These are phyloP conservation scores for Apiotrichum mycotoxinovorans DNA, from an alignment of 1,284 basidiomycete species.

Conservation along the genomic window DNA sequence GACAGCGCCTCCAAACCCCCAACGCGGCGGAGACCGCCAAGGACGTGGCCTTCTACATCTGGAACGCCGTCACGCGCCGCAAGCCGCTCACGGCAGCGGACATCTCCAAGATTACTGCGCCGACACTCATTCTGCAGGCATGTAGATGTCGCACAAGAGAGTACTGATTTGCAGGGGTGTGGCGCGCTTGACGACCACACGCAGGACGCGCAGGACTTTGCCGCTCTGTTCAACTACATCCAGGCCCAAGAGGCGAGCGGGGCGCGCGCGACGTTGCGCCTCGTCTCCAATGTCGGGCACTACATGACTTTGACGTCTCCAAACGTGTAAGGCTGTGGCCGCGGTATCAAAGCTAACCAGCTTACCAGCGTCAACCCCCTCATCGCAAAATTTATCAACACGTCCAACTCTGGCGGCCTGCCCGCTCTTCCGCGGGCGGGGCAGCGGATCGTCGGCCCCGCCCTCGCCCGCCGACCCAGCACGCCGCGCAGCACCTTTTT, in stretches of 20 bases:
- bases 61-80: slow-evolving; percentile 6
- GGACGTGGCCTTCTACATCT: slow-evolving; percentile 12
- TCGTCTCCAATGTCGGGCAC: slow-evolving; percentile 14
- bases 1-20: slow-evolving; percentile 11
- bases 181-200: background rate
- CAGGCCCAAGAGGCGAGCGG: slow-evolving; percentile 1
- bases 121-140: slow-evolving; percentile 21
- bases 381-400: slow-evolving; percentile 17
- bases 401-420: slow-evolving; percentile 9
- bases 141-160: background rate
- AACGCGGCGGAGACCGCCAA: slow-evolving; percentile 4
- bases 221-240: slow-evolving; percentile 2
- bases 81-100: slow-evolving; percentile 1
- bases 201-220: background rate
- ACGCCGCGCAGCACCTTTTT: slow-evolving; percentile 21
- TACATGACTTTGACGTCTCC: slow-evolving; percentile 25
- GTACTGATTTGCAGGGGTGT: background rate
- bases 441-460: slow-evolving; percentile 4
- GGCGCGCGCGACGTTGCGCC: background rate
- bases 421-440: slow-evolving; percentile 11
- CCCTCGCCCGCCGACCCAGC: slow-evolving; percentile 18
- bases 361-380: slow-evolving; percentile 21
- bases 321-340: slow-evolving; percentile 26
- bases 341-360: too few species aligned
- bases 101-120: slow-evolving; percentile 5